These are phyloP conservation scores for Vitis amurensis DNA, from an alignment of 164 flowering plant genomes.

Conservation along the genomic window DNA sequence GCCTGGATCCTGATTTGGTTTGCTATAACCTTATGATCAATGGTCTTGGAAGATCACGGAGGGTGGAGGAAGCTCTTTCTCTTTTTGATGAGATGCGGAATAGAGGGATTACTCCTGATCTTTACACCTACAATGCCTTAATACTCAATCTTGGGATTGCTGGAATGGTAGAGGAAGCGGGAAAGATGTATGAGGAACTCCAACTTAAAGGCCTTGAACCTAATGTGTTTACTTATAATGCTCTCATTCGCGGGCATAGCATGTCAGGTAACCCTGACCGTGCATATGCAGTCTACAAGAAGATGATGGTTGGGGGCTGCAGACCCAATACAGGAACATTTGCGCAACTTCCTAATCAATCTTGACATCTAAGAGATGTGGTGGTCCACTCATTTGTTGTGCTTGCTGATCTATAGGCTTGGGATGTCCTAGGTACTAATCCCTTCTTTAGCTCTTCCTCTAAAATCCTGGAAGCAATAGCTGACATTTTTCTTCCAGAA, in stretches of 20 bases:
- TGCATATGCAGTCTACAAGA: constrained; percentile 78
- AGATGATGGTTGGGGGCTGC: constrained; percentile 87
- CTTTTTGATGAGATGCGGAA: constrained; percentile 68
- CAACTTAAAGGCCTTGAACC: constrained; percentile 67
- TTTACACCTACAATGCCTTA: constrained; percentile 75
- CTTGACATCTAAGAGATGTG: constrained; percentile 8
- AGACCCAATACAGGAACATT: constrained; percentile 79
- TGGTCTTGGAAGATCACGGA: constrained; percentile 68
- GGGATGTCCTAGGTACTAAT: not conserved
- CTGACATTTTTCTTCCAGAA: not conserved
- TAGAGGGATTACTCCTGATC: constrained; percentile 65
- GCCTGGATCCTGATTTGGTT: constrained; percentile 71
- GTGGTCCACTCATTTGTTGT: not conserved
- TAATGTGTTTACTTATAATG: constrained; percentile 81
- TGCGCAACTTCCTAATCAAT: constrained; percentile 82
- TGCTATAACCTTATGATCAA: constrained; percentile 81
- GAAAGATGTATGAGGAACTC: constrained; percentile 68
- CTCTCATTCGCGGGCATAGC: constrained; percentile 78
- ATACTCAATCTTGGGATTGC: constrained; percentile 73
- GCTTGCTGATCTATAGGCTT: not conserved
- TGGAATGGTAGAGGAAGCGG: constrained; percentile 81
- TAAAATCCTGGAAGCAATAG: not conserved
- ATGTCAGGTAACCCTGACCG: constrained; percentile 60
- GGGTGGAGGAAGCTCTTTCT: constrained; percentile 70
- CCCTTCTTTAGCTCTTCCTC: not conserved